These are phyloP conservation scores for Termitomyces sp. DNA, from an alignment of 768 basidiomycete genomes.

Conservation along the genomic window DNA sequence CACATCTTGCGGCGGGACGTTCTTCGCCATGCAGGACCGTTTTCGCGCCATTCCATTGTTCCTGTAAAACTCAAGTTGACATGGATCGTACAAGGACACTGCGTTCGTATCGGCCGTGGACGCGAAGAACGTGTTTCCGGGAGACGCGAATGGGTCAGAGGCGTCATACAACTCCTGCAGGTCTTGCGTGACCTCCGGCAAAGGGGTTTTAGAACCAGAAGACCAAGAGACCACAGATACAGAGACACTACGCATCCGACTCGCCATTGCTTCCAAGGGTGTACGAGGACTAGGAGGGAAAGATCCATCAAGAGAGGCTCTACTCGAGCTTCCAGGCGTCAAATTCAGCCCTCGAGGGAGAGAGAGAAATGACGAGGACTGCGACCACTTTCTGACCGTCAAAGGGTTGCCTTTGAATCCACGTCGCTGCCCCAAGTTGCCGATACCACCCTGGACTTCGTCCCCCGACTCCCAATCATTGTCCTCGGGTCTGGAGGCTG, in stretches of 20 bases:
- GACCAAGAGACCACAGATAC: conserved; percentile 11
- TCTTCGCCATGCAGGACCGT: conserved; percentile 4
- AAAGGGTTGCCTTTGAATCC: conserved; percentile 27
- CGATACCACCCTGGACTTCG: conserved; percentile 11
- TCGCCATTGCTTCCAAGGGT: conserved; percentile 19
- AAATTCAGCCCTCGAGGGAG: conserved; percentile 11
- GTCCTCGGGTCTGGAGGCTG: background rate
- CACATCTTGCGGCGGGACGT: background rate
- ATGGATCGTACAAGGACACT: conserved; percentile 4
- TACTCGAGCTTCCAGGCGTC: conserved; percentile 16
- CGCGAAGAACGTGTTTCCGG: conserved; percentile 14
- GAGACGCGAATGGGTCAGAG: conserved; percentile 16
- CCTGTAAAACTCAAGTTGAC: conserved; percentile 12
- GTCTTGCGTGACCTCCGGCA: conserved; percentile 11
- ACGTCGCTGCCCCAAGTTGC: conserved; percentile 23
- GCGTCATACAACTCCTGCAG: conserved; percentile 16
- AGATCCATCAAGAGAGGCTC: conserved; percentile 3
- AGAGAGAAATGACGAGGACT: conserved; percentile 17
- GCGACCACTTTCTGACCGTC: conserved; percentile 7
- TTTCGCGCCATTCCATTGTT: background rate
- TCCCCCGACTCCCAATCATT: background rate
- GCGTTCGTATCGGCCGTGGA: background rate
- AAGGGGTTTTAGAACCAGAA: conserved; percentile 4
- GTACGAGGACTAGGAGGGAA: conserved; percentile 12
- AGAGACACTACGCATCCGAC: conserved; percentile 19